A percentile compares a stretch with the other conserved stretches of the same genome.
Conservation (phyloP, 306 rosid species). For the Medicago truncatula region DNA sequence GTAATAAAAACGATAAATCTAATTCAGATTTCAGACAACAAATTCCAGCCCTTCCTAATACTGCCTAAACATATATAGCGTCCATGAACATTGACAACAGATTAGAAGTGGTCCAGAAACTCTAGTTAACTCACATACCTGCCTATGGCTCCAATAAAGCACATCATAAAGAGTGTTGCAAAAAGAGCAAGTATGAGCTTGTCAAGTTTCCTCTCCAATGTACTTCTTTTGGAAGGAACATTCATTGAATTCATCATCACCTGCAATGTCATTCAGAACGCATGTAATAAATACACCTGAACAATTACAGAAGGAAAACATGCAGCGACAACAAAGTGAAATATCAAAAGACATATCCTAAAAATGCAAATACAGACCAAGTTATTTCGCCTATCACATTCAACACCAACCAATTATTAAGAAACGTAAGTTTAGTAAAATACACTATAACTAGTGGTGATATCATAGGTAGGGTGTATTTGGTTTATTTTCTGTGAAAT, state of each 20-base stretch:
- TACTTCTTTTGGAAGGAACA: constrained; percentile 98
- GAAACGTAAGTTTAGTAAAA: constrained; percentile 7
- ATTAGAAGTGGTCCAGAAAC: constrained; percentile 24
- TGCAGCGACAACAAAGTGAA: constrained; percentile 8
- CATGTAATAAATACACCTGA: constrained; percentile 32
- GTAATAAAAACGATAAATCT: constrained; percentile 35
- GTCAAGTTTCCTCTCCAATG: constrained; percentile 96
- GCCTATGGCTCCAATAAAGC: constrained; percentile 87
- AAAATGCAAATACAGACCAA: constrained; percentile 11
- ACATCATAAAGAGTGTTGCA: constrained; percentile 75
- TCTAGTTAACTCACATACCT: constrained; percentile 59
- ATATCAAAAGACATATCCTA: not conserved
- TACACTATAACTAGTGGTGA: not conserved
- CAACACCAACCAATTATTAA: constrained; percentile 21
- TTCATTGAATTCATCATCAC: constrained; percentile 99
- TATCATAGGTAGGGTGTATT: constrained; percentile 14
- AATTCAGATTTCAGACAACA: constrained; percentile 5
- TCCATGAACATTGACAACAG: constrained; percentile 13
- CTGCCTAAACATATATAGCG: not conserved
- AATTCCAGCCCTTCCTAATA: constrained; percentile 24
- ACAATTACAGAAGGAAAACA: constrained; percentile 30
- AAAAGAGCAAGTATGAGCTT: constrained; percentile 85
- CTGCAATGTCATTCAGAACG: constrained; percentile 56
- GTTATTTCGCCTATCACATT: constrained; percentile 14
- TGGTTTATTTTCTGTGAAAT: constrained; percentile 1